Evolutionary conservation across 2,329 filamentous ascomycete species (phyloP).

Genomic region (Akanthomyces lecanii): DNA sequence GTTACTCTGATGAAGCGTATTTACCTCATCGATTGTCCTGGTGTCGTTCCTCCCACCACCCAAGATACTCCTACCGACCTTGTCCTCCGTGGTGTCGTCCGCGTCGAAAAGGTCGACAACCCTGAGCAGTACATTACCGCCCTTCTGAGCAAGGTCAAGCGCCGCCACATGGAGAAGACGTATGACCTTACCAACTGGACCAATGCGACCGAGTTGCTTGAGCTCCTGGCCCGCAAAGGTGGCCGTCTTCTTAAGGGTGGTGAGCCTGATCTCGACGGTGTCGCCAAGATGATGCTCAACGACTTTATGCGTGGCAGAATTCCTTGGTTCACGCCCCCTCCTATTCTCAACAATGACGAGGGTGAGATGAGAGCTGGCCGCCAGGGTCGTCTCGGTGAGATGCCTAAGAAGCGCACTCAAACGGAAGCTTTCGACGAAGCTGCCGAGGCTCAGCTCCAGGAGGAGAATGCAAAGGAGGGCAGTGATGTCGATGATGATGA

Average conservation of each 20-base stretch:
- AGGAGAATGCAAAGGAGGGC: slow-evolving; percentile 45
- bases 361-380: slow-evolving; percentile 60
- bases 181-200: slow-evolving; percentile 82
- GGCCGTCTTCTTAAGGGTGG: slow-evolving; percentile 84
- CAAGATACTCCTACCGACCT: slow-evolving; percentile 84
- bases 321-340: slow-evolving; percentile 89
- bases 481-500: slow-evolving; percentile 31
- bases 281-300: slow-evolving; percentile 94
- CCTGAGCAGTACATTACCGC: slow-evolving; percentile 93
- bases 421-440: slow-evolving; percentile 34
- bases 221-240: slow-evolving; percentile 79
- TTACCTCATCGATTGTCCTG: slow-evolving; percentile 88
- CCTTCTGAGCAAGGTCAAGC: slow-evolving; percentile 74
- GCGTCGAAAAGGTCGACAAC: slow-evolving; percentile 94
- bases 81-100: slow-evolving; percentile 82
- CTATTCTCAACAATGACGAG: slow-evolving; percentile 46
- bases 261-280: slow-evolving; percentile 91
- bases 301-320: slow-evolving; percentile 95
- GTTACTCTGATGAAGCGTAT: slow-evolving; percentile 93
- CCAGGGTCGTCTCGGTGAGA: slow-evolving; percentile 77
- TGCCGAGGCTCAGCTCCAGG: slow-evolving; percentile 32
- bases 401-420: slow-evolving; percentile 69
- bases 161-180: slow-evolving; percentile 84
- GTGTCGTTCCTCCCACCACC: slow-evolving; percentile 86
- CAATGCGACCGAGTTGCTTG: slow-evolving; percentile 76